phyloP scores from a whole-genome alignment of 805 yeast genomes.

The Saccharomyces jurei region DNA sequence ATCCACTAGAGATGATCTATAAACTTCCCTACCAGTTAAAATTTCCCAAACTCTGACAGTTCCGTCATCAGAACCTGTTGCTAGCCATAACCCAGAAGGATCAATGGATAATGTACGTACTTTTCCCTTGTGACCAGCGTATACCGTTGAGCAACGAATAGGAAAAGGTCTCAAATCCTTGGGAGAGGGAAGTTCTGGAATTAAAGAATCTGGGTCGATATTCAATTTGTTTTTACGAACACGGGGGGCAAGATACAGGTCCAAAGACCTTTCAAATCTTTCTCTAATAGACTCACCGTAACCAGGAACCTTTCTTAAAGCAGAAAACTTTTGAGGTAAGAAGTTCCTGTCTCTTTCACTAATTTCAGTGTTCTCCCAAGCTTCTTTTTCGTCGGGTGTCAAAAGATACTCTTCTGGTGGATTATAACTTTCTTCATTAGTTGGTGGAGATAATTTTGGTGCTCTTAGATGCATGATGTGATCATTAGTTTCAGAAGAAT shows the following conservation, averaged over 20 bases:
- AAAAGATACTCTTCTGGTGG: conserved; percentile 94
- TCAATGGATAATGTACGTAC: conserved; percentile 78
- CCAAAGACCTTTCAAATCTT: conserved; percentile 88
- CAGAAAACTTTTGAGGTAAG: conserved; percentile 69
- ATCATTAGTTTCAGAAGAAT: conserved; percentile 50
- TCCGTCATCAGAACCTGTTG: conserved; percentile 97
- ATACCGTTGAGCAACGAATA: conserved; percentile 74
- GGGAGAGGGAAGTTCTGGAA: conserved; percentile 95
- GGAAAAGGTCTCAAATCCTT: conserved; percentile 96
- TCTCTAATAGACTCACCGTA: conserved; percentile 80
- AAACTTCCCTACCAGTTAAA: conserved; percentile 88
- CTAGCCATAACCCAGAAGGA: conserved; percentile 88
- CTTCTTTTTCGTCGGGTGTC: conserved; percentile 64
- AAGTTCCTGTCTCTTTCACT: conserved; percentile 71
- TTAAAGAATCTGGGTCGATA: conserved; percentile 90
- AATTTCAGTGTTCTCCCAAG: conserved; percentile 65
- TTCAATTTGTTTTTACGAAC: conserved; percentile 83
- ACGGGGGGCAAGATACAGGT: conserved; percentile 92
- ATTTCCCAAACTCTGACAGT: conserved; percentile 95
- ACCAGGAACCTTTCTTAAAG: conserved; percentile 91
- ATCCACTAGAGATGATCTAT: conserved; percentile 46
- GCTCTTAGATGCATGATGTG: conserved; percentile 91
- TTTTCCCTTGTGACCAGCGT: conserved; percentile 74
- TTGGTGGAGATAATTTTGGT: conserved; percentile 92
- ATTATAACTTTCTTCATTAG: conserved; percentile 91